phyloP scores from a whole-genome alignment of 106 monocot species.

The Amphibolis antarctica region DNA sequence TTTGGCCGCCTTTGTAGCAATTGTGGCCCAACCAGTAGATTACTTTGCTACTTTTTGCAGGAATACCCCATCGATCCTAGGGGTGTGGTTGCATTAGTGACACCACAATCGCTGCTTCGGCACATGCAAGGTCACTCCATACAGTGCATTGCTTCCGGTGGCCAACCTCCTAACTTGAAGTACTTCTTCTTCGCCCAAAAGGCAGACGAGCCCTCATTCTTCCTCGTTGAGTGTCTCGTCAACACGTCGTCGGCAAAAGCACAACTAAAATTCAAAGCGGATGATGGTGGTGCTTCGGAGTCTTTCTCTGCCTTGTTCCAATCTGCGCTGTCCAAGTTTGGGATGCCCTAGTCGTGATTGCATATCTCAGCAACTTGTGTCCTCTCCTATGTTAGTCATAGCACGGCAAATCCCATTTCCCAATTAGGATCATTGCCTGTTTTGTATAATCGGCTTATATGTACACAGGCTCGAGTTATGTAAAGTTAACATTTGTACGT shows the following conservation, averaged over 20 bases:
- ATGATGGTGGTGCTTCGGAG: slow-evolving; percentile 43
- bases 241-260: slow-evolving; percentile 75
- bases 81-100: slow-evolving; percentile 46
- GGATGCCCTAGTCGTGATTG: slow-evolving; percentile 4
- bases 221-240: slow-evolving; percentile 80
- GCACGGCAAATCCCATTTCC: no score
- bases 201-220: slow-evolving; percentile 51
- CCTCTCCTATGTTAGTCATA: no score
- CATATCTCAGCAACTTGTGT: no score
- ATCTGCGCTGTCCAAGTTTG: slow-evolving; percentile 54
- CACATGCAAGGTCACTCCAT: slow-evolving; percentile 89
- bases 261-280: slow-evolving; percentile 84
- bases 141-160: slow-evolving; percentile 94
- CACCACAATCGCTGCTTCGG: slow-evolving; percentile 54
- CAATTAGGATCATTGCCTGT: no score
- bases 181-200: slow-evolving; percentile 89
- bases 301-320: slow-evolving; percentile 58
- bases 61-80: slow-evolving; percentile 59
- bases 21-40: neutral
- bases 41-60: slow-evolving; percentile 25
- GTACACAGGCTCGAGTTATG: no score
- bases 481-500: no score
- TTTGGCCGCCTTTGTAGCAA: neutral
- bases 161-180: slow-evolving; percentile 82
- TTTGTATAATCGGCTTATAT: no score